A percentile compares a stretch with the other conserved stretches of the same genome.
Evolutionary conservation across 2,329 filamentous ascomycete species (phyloP).

Genomic region (Monilinia laxa): DNA sequence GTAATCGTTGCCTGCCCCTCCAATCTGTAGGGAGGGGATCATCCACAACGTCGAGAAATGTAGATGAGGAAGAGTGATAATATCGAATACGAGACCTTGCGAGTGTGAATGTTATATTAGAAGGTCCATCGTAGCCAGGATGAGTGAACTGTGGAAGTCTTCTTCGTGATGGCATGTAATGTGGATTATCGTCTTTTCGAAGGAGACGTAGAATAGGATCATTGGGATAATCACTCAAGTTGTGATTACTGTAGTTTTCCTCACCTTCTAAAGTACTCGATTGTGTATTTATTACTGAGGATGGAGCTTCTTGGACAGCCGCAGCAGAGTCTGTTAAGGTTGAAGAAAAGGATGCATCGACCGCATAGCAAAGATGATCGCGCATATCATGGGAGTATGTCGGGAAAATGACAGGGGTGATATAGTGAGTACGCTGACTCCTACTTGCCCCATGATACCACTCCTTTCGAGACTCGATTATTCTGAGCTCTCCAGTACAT

Average conservation of each 20-base stretch:
- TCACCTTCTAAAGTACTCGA: background rate
- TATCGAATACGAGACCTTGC: slow-evolving; percentile 54
- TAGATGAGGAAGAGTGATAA: slow-evolving; percentile 53
- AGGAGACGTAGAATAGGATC: slow-evolving; percentile 34
- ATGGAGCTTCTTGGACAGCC: background rate
- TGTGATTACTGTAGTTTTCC: slow-evolving; percentile 5
- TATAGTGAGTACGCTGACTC: slow-evolving; percentile 66
- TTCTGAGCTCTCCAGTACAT: slow-evolving; percentile 54
- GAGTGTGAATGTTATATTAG: slow-evolving; percentile 49
- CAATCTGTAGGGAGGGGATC: slow-evolving; percentile 45
- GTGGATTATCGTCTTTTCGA: slow-evolving; percentile 40
- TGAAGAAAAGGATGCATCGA: slow-evolving; percentile 12
- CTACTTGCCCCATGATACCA: slow-evolving; percentile 58
- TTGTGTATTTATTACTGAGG: background rate
- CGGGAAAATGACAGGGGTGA: slow-evolving; percentile 51
- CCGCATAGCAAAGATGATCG: slow-evolving; percentile 16
- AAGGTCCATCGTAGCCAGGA: slow-evolving; percentile 47
- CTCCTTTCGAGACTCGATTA: slow-evolving; percentile 69
- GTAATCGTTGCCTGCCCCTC: slow-evolving; percentile 43
- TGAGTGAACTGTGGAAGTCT: slow-evolving; percentile 51
- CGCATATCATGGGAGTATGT: slow-evolving; percentile 23
- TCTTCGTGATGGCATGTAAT: slow-evolving; percentile 41
- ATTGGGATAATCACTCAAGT: slow-evolving; percentile 30
- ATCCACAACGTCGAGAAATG: slow-evolving; percentile 61
- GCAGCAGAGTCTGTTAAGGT: slow-evolving; percentile 9